Base-by-base conservation (phyloP, 495 filamentous ascomycete genomes). In the Arthonia radiata region DNA sequence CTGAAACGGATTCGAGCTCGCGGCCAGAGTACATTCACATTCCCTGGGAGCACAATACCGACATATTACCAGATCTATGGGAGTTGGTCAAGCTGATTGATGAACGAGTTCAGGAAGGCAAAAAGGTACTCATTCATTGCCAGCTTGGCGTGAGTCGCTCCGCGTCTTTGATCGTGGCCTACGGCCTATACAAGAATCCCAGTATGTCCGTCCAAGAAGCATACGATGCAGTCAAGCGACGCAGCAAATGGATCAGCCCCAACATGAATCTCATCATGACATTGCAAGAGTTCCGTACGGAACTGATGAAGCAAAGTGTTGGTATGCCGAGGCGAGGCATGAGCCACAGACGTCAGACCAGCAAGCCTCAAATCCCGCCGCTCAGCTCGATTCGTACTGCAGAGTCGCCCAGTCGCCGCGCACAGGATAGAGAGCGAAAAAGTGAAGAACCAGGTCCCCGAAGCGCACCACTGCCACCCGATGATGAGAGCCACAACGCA, bases 261-360 rank as follows among this genome's bases (percentile, higher is more conserved):
- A 97, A 97, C 43, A 97, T 97, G 86, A 80, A 76, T 35, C 54
- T 97, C 19, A 92, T 97, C 47, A 94, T 93, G 51, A 83, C 86
- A 46, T 56, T 97, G 27, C 83, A 89, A 21, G 86, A 97, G 42
- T 97, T 91, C 48, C 64, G 76, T 33, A 67, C 67, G 36, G 63
- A 68, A 34, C 49, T 80, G 5, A 37, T 58, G 3, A 61, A 58
- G 37, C 24, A 31, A 5, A 43, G 37, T 13, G 31, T 29, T 11
- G n/a, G n/a, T n/a, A n/a, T n/a, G n/a, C n/a, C n/a, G n/a, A n/a
- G n/a, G n/a, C n/a, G n/a, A n/a, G n/a, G n/a, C n/a, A n/a, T n/a
- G n/a, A n/a, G n/a, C n/a, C n/a, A n/a, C n/a, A n/a, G n/a, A n/a
- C n/a, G n/a, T n/a, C n/a, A n/a, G n/a, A n/a, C n/a, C n/a, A n/a